A percentile compares a stretch with the other conserved stretches of the same genome.
Evolutionary conservation across 1,284 basidiomycete species (phyloP).

Genomic region (Chalciporus sp.): DNA sequence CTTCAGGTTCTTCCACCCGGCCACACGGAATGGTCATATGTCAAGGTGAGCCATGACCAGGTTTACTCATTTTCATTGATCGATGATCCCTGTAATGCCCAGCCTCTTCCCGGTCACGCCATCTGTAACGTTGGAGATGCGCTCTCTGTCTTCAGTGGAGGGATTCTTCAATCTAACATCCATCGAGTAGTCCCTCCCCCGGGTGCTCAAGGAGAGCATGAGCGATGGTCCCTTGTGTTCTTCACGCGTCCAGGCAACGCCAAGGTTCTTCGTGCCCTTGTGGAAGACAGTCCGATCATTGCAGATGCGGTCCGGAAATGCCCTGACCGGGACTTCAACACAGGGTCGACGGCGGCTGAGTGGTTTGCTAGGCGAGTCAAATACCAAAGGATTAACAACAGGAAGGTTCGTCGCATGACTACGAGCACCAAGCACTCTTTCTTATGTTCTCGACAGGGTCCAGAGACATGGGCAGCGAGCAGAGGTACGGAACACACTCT

Average conservation of each 20-base stretch:
- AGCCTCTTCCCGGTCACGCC: constrained; percentile 60
- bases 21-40: constrained; percentile 64
- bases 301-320: constrained; percentile 39
- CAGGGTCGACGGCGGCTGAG: constrained; percentile 46
- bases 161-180: constrained; percentile 58
- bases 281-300: constrained; percentile 32
- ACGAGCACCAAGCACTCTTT: no score
- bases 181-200: constrained; percentile 49
- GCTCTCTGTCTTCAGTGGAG: constrained; percentile 59
- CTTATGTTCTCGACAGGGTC: constrained; percentile 26
- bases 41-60: constrained; percentile 44
- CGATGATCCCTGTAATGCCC: background rate
- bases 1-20: constrained; percentile 40
- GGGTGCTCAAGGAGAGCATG: no score
- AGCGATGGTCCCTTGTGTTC: no score
- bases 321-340: constrained; percentile 38
- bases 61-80: no score
- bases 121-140: constrained; percentile 39
- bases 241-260: no score
- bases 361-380: constrained; percentile 53
- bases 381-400: constrained; percentile 46
- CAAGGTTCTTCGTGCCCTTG: no score
- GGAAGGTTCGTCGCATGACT: constrained; percentile 34
- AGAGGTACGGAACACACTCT: constrained; percentile 38
- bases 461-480: constrained; percentile 38